phyloP scores from a whole-genome alignment of 73 alveolate genomes.

The Symbiodinium natans region DNA sequence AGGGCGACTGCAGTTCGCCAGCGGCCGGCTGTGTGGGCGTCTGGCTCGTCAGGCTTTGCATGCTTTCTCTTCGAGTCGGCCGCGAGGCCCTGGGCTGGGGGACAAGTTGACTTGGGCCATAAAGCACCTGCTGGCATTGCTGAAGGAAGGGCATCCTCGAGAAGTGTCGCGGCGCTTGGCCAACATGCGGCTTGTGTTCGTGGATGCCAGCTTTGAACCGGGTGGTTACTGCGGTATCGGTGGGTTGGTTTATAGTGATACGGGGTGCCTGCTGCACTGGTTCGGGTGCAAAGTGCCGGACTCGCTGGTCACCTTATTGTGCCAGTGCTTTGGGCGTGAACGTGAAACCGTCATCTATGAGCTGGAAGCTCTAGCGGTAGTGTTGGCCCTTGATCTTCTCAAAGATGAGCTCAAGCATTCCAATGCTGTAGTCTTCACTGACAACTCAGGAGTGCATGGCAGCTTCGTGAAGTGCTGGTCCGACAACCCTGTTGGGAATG shows the following conservation, averaged over 20 bases:
- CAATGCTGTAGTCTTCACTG: background rate
- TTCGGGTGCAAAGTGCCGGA: background rate
- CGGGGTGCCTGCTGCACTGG: background rate
- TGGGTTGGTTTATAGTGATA: background rate
- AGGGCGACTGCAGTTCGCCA: background rate
- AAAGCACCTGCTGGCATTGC: background rate
- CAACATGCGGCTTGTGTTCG: background rate
- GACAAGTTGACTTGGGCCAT: background rate
- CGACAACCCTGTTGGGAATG: background rate
- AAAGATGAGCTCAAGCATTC: background rate
- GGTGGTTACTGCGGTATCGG: background rate
- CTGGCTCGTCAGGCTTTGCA: background rate
- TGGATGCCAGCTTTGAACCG: background rate
- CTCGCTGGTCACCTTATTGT: too few relatives aligned
- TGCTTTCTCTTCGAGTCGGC: background rate
- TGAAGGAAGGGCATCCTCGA: background rate
- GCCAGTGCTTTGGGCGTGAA: background rate
- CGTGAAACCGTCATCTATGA: background rate
- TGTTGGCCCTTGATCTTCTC: background rate
- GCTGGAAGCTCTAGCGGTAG: background rate
- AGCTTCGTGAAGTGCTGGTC: background rate
- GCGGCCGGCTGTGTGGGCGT: background rate
- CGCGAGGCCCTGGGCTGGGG: background rate
- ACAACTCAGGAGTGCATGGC: background rate
- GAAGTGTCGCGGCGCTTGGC: background rate